These are phyloP conservation scores for Dimocarpus longan DNA, from an alignment of 345 rosid species.

Conservation along the genomic window DNA sequence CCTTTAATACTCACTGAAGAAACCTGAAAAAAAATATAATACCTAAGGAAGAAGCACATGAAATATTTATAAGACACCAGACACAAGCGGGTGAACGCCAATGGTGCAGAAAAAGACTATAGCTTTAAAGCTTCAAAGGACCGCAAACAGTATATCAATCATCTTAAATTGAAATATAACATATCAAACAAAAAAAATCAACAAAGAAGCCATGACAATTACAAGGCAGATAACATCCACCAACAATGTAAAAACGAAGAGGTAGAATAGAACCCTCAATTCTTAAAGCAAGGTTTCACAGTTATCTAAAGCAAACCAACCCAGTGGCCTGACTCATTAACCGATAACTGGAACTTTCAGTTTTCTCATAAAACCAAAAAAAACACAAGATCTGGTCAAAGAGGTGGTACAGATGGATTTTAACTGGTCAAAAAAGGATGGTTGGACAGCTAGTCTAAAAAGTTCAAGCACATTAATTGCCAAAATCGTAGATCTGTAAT, in stretches of 20 bases:
- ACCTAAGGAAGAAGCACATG: not conserved
- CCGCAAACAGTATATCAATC: not conserved
- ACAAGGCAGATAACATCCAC: not conserved
- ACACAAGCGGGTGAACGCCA: not conserved
- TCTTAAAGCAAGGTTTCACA: not conserved
- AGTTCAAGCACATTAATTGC: not conserved
- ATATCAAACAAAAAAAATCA: not conserved
- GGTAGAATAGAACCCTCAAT: not conserved
- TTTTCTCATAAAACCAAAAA: constrained; percentile 4
- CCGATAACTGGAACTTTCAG: not conserved
- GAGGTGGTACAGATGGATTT: not conserved
- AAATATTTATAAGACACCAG: not conserved
- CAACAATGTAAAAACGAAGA: not conserved
- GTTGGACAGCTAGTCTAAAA: not conserved
- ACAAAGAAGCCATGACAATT: not conserved
- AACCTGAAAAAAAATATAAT: constrained; percentile 29
- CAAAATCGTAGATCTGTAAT: not conserved
- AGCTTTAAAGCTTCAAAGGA: not conserved
- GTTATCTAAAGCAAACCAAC: not conserved
- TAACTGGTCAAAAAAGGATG: not conserved
- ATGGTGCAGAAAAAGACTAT: not conserved
- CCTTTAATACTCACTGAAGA: constrained; percentile 52
- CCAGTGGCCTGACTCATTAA: not conserved
- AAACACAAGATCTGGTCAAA: not conserved
- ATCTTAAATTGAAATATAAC: not conserved